A percentile compares a stretch with the other conserved stretches of the same genome.
Conservation (phyloP, 2,329 filamentous ascomycete species). For the Aspergillus sp. region DNA sequence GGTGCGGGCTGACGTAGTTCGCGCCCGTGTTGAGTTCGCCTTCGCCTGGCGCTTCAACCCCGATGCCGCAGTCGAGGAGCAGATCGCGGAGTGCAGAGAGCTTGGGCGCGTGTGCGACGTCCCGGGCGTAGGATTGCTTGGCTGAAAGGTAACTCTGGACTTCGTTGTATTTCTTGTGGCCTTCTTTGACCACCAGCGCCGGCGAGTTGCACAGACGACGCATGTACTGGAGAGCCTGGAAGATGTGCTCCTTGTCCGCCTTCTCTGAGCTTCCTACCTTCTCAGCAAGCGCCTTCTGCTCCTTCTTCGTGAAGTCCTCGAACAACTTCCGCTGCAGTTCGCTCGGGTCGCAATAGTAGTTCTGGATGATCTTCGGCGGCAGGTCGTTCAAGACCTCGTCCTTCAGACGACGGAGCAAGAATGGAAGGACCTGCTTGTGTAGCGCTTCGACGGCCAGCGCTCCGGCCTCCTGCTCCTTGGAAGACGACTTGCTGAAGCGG, state of each 20-base stretch:
- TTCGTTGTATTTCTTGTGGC: conserved; percentile 79
- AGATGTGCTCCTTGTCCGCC: conserved; percentile 94
- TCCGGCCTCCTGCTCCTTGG: conserved; percentile 94
- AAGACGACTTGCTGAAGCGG: conserved; percentile 92
- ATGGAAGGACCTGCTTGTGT: conserved; percentile 95
- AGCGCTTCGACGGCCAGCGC: conserved; percentile 95
- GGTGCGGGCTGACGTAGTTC: conserved; percentile 87
- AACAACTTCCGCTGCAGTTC: conserved; percentile 92
- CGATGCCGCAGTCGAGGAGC: conserved; percentile 97
- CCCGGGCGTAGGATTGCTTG: conserved; percentile 72
- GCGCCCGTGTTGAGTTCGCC: conserved; percentile 50
- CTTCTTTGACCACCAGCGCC: conserved; percentile 89
- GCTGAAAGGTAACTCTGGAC: conserved; percentile 71
- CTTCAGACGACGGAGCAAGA: conserved; percentile 89
- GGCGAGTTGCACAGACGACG: conserved; percentile 98
- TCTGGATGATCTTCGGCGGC: conserved; percentile 95
- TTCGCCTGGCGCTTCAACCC: conserved; percentile 53
- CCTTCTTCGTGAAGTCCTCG: conserved; percentile 90
- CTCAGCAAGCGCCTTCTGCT: conserved; percentile 76
- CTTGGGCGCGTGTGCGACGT: conserved; percentile 84
- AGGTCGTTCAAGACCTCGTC: conserved; percentile 95
- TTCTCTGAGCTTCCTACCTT: conserved; percentile 80
- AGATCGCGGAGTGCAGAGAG: conserved; percentile 81
- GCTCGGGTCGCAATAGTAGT: conserved; percentile 97
- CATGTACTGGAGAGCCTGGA: conserved; percentile 99